Percentiles rank a stretch among this genome's conserved stretches.
Conservation (phyloP, 768 basidiomycete species). For the Cystobasidium tubakii region DNA sequence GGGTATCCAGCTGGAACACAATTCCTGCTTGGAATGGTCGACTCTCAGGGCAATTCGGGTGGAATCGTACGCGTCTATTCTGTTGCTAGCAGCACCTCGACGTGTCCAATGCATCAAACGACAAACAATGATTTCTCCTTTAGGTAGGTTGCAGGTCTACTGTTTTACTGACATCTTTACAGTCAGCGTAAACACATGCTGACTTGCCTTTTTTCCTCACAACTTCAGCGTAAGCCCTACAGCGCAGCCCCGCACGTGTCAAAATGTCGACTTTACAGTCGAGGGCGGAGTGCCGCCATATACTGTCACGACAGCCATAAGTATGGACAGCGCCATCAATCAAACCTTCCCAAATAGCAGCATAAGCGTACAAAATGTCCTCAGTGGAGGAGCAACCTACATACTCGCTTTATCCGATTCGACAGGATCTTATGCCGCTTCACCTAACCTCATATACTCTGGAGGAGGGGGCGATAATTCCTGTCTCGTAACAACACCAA, state of each 20-base stretch:
- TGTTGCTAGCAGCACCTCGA: not conserved
- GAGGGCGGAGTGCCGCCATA: conserved; percentile 30
- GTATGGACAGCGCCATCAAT: conserved; percentile 12
- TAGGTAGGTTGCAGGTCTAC: not conserved
- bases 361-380: not conserved
- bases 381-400: conserved; percentile 25
- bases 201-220: not conserved
- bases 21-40: conserved; percentile 31
- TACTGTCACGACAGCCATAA: conserved; percentile 2
- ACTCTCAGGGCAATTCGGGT: conserved; percentile 31
- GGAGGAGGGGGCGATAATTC: conserved; percentile 32
- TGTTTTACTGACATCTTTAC: not conserved
- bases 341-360: conserved; percentile 23
- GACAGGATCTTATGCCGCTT: not conserved
- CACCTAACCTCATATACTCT: conserved; percentile 27
- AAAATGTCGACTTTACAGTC: conserved; percentile 3
- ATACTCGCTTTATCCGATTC: conserved; percentile 31
- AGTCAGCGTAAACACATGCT: too few relatives aligned
- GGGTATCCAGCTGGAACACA: conserved; percentile 31
- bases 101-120: not conserved
- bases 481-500: conserved; percentile 12
- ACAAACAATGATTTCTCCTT: conserved; percentile 11
- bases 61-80: conserved; percentile 29
- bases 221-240: conserved; percentile 6
- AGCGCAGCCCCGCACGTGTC: conserved; percentile 29